Evolutionary conservation across 306 rosid species (phyloP), one percentile per base, ranked within the genome.

Genomic region (Rubus idaeus): DNA sequence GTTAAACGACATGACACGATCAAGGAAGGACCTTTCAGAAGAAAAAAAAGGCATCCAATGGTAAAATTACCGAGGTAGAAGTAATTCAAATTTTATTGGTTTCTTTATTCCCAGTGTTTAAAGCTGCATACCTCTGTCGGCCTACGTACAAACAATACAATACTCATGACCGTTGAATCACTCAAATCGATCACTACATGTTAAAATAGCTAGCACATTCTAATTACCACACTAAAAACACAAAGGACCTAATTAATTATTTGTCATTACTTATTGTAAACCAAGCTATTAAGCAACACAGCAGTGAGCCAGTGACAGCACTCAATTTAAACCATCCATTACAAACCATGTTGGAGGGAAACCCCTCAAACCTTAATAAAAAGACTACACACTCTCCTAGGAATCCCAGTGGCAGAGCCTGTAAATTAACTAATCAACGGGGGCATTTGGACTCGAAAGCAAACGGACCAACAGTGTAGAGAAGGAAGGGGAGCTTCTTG

Each of bases 361-460:
- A 12, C 42, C 73, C 64, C 17, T 26, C 70, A 17, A 23, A 39
- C 49, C 49, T 12, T 30, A 62, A 62, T 42, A 42, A 8, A 8
- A 0, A 64, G 23, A 17, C 3, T 11, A 26, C 77, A 60, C 70
- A 30, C 16, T 16, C 49, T 26, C 12, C 70, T 17, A 61, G 70
- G 18, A 39, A 16, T 17, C 23, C 39, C 23, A 16, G 0, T 3
- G 69, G 69, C 26, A 40, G 14, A 1, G 30, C n/a, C 7, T n/a
- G 20, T 47, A 75, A 37, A 17, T n/a, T 1, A 66, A 9, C 3
- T 51, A 70, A 21, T 23, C 72, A 45, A 3, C 46, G 0, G 20
- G 85, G 79, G 71, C 98, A 92, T 7, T 79, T 84, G 58, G 97
- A 94, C 75, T 92, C 93, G 35, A 90, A 90, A 30, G 97, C 93